Conservation (phyloP, 2,329 filamentous ascomycete genomes). For the Arthroderma uncinatum region DNA sequence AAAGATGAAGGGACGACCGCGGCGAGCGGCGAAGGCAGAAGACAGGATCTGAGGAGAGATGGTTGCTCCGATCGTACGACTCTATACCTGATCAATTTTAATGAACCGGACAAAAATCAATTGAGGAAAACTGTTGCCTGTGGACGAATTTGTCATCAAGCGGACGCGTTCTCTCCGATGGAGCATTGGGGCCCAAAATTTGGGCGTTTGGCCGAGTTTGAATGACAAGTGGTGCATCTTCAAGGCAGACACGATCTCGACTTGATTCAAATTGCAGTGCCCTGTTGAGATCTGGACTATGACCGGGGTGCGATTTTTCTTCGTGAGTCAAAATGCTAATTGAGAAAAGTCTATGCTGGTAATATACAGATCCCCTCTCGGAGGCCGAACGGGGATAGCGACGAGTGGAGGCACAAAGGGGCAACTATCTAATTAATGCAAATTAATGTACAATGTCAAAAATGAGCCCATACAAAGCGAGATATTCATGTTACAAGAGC, state of each 20-base stretch:
- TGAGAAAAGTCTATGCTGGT: background rate
- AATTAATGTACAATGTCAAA: background rate
- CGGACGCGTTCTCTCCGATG: background rate
- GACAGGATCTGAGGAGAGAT: background rate
- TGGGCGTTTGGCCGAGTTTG: background rate
- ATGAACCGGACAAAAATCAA: background rate
- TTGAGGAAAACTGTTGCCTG: background rate
- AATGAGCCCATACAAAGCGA: background rate
- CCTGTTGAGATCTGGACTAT: background rate
- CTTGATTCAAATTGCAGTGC: background rate
- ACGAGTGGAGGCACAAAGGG: background rate
- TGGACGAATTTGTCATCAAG: background rate
- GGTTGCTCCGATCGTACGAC: background rate
- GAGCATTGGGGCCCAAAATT: background rate
- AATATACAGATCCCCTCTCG: background rate
- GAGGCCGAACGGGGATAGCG: background rate
- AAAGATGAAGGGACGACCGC: background rate
- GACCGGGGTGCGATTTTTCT: background rate
- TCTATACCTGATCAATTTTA: no score
- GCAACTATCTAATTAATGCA: no score
- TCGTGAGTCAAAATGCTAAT: background rate
- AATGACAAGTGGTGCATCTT: background rate
- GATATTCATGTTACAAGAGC: background rate
- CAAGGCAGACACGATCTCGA: constrained; percentile 3
- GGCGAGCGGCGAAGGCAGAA: background rate